Conservation (phyloP, 805 yeast species). For the Blastobotrys attinorum region DNA sequence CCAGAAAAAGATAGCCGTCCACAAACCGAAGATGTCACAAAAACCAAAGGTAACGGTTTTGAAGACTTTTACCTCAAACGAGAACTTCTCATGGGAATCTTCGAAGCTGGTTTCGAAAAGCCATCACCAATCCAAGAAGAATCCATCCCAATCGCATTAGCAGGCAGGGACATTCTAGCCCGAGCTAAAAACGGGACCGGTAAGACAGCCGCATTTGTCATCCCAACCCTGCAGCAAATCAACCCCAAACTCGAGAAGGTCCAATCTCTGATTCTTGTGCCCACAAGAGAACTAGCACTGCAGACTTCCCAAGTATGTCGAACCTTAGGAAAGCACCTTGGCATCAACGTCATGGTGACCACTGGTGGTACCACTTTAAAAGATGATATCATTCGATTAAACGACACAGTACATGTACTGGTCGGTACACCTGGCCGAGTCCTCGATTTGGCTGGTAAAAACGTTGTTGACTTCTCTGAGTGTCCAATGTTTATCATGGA, state of each 20-base stretch:
- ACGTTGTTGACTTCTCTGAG: constrained; percentile 76
- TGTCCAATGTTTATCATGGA: constrained; percentile 93
- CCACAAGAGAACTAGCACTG: constrained; percentile 95
- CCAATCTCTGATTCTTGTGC: constrained; percentile 89
- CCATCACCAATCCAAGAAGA: constrained; percentile 98
- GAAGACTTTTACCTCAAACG: constrained; percentile 90
- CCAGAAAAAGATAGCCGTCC: constrained; percentile 89
- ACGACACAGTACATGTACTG: constrained; percentile 86
- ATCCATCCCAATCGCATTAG: constrained; percentile 88
- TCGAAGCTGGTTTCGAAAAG: constrained; percentile 97
- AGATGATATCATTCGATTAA: constrained; percentile 89
- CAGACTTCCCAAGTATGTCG: constrained; percentile 97
- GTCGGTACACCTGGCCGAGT: constrained; percentile 99
- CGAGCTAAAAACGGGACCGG: constrained; percentile 99
- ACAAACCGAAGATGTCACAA: constrained; percentile 92
- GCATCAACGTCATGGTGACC: constrained; percentile 91
- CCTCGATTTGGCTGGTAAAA: constrained; percentile 83
- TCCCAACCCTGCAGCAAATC: constrained; percentile 83
- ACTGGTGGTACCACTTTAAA: constrained; percentile 94
- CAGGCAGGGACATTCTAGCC: constrained; percentile 93
- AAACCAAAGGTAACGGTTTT: constrained; percentile 82
- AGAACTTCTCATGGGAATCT: constrained; percentile 94
- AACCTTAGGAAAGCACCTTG: constrained; percentile 90
- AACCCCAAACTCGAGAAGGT: constrained; percentile 78
- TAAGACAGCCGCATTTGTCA: constrained; percentile 94